Evolutionary conservation across 306 rosid genomes (phyloP), one percentile per base, ranked within the genome.

Genomic region (Trichosanthes cucumerina): DNA sequence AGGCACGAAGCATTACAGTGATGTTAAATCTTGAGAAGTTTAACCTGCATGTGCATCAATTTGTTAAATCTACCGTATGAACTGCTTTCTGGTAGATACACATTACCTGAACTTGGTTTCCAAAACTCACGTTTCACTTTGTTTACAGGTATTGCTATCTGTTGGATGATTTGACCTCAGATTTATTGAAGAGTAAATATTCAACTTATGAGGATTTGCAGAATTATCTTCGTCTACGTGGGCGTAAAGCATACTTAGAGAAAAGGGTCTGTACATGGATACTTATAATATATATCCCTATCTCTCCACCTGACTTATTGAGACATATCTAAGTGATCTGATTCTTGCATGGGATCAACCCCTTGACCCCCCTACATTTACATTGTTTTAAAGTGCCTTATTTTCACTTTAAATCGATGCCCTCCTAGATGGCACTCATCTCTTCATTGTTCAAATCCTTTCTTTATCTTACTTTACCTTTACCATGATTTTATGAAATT

Each of bases 211-310:
- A 80, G 79, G 90, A 85, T 78, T 85, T 95, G 86, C 89, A 59
- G 82, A 85, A 82, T 78, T 92, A 91, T 81, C 97, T 95, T 58
- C 92, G 81, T 34, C 86, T 80, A 59, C 85, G 93, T 47, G 97
- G 99, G 44, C 87, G 88, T 59, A 91, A 95, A 86, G 97, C 99
- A 77, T 95, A 95, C 80, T 82, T 88, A 79, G 91, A 88, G 86
- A 95, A 91, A 86, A 88, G 88, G 96, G 99, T 95, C 26, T 68
- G 93, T 68, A 66, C 62, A 36, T 65, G 18, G 47, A 16, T 47
- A 12, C 13, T 65, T 16, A 65, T 34, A 64, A 64, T 3, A 38
- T 3, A 15, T 33, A 3, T 9, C 47, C 26, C 31, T 57, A 33
- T 24, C 33, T 57, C 23, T 34, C 64, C 33, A 57, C 64, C 13